Percentiles rank a stretch among this genome's conserved stretches.
phyloP scores from a whole-genome alignment of 352 stramenopile species.

The Phytophthora aleatoria region DNA sequence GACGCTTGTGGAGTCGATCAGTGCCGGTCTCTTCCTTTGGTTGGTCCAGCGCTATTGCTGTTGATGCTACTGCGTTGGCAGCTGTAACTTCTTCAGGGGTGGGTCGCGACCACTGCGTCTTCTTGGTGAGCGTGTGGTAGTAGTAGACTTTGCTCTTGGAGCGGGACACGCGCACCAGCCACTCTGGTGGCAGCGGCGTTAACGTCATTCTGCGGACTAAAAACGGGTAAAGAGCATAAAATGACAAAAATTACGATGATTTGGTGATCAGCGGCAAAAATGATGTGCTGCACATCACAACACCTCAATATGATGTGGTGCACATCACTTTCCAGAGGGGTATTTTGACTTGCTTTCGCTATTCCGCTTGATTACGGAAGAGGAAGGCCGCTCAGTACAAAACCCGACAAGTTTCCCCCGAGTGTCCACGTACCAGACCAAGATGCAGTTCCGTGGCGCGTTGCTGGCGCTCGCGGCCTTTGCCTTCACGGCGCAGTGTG shows the following conservation, averaged over 20 bases:
- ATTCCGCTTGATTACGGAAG: slow-evolving; percentile 20
- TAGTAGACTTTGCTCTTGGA: slow-evolving; percentile 80
- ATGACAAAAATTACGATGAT: slow-evolving; percentile 4
- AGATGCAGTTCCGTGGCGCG: slow-evolving; percentile 18
- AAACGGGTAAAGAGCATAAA: neutral
- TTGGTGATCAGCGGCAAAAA: neutral
- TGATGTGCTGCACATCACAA: slow-evolving; percentile 10
- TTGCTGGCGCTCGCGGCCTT: slow-evolving; percentile 40
- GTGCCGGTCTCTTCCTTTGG: neutral
- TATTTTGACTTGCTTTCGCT: neutral
- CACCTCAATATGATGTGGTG: neutral
- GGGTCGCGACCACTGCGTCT: slow-evolving; percentile 67
- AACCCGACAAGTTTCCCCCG: slow-evolving; percentile 17
- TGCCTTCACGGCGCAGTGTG: slow-evolving; percentile 27
- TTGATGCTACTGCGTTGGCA: neutral
- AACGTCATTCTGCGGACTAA: slow-evolving; percentile 8
- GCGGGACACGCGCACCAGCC: slow-evolving; percentile 69
- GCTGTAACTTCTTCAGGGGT: slow-evolving; percentile 21
- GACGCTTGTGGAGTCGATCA: slow-evolving; percentile 12
- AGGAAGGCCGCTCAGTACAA: slow-evolving; percentile 10
- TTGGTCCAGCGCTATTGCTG: neutral
- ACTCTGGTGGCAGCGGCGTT: slow-evolving; percentile 48
- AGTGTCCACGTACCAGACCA: slow-evolving; percentile 1
- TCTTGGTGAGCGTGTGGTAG: slow-evolving; percentile 50
- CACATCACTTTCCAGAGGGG: neutral